Percentiles rank a stretch among this genome's conserved stretches.
phyloP scores from a whole-genome alignment of 2,329 filamentous ascomycete genomes.

The Fusarium falciforme region DNA sequence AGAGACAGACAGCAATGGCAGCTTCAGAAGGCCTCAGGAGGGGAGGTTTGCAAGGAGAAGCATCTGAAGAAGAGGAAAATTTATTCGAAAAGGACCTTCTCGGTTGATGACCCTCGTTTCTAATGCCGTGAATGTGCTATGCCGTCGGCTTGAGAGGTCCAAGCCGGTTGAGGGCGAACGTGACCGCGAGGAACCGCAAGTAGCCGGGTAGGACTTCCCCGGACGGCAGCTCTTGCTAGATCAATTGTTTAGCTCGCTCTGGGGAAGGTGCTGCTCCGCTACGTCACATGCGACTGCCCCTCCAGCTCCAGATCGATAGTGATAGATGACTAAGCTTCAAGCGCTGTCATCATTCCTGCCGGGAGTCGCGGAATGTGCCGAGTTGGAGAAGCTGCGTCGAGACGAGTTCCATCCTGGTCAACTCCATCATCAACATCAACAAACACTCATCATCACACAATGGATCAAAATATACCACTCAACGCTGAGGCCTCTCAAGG shows the following conservation, averaged over 20 bases:
- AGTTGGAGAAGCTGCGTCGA: conserved; percentile 10
- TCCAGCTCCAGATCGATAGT: neutral
- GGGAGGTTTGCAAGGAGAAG: conserved; percentile 6
- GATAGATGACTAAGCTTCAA: conserved; percentile 25
- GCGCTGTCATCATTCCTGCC: conserved; percentile 22
- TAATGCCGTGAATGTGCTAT: conserved; percentile 44
- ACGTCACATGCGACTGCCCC: conserved; percentile 42
- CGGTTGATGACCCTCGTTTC: conserved; percentile 24
- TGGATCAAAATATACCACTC: conserved; percentile 73
- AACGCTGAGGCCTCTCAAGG: conserved; percentile 81
- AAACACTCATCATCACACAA: conserved; percentile 40
- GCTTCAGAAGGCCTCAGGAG: conserved; percentile 21
- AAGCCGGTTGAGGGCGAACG: conserved; percentile 35
- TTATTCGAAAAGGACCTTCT: conserved; percentile 7
- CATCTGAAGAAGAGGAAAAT: conserved; percentile 23
- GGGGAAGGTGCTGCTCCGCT: conserved; percentile 23
- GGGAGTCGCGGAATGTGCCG: conserved; percentile 32
- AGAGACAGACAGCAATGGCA: conserved; percentile 8
- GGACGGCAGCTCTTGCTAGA: conserved; percentile 24
- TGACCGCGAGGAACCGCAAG: conserved; percentile 50
- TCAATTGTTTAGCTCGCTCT: conserved; percentile 8
- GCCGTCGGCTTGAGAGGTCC: conserved; percentile 39
- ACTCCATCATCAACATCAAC: conserved; percentile 20
- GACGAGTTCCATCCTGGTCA: conserved; percentile 19
- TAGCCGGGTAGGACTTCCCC: conserved; percentile 47